Conservation (phyloP, 345 rosid species). For the Pugionium dolabratum region DNA sequence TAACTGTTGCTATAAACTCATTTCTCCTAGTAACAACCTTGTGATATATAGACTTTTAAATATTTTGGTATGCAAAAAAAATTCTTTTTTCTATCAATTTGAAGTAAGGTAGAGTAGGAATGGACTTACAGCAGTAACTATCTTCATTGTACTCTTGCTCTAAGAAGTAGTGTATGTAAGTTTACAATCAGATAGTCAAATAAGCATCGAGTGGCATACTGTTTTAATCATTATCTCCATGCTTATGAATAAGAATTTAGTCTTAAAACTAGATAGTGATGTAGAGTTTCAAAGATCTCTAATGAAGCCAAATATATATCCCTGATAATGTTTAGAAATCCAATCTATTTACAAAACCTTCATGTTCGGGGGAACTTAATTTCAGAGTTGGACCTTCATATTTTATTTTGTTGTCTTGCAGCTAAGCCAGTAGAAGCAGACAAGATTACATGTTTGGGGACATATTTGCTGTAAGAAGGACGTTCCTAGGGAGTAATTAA, state of each 20-base stretch:
- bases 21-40: slow-evolving; percentile 18
- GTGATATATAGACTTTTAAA: slow-evolving; percentile 2
- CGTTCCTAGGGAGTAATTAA: neutral
- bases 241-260: slow-evolving; percentile 7
- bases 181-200: neutral
- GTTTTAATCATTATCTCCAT: slow-evolving; percentile 1
- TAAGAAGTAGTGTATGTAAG: neutral
- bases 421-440: slow-evolving; percentile 23
- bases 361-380: slow-evolving; percentile 4
- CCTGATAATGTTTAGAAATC: slow-evolving; percentile 1
- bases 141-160: slow-evolving; percentile 11
- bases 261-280: slow-evolving; percentile 17
- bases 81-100: neutral
- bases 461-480: slow-evolving; percentile 6
- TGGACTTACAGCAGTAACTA: slow-evolving; percentile 17
- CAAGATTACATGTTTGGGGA: slow-evolving; percentile 8
- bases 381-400: slow-evolving; percentile 22
- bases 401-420: slow-evolving; percentile 18
- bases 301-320: slow-evolving; percentile 8
- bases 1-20: slow-evolving; percentile 10
- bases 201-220: neutral
- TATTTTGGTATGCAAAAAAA: neutral
- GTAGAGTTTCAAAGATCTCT: neutral
- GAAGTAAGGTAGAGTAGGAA: slow-evolving; percentile 13
- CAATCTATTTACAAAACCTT: slow-evolving; percentile 2